Base-by-base conservation (phyloP, 768 basidiomycete species). In the Lactifluus rugatus region DNA sequence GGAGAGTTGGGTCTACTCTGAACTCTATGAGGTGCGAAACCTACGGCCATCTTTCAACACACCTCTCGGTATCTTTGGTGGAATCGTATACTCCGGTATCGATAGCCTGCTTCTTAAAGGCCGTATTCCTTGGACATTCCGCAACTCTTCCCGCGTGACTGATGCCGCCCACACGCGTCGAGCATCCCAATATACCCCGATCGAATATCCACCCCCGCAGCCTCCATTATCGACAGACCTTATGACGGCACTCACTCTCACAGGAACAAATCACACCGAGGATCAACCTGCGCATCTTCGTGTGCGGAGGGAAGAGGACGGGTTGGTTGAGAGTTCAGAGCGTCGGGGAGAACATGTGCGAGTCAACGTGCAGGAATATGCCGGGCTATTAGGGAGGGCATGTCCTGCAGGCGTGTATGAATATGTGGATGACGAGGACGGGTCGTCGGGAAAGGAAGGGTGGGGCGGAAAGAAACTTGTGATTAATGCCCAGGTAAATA, bases 341-440 rank as follows among this genome's bases (percentile, higher is more conserved):
- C 69, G 76, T 32, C 72, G 81, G 50, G 72, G 72, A 48, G 74
- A 80, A 23, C 95, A 98, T 68, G 90, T 95, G 6, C 69, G 78
- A 56, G 72, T 72, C 42, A 97, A 97, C 70, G 78, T 84, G 0
- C 76, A 76, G 48, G 82, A 89, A 64, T 99, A 84, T 68, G 95
- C 89, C 0, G 92, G 93, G 7, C 70, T 98, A 25, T 76, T 99
- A n/a, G 87, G 86, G 0, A 78, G 83, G 5, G 94, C 87, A 4
- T 99, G 95, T 70, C 95, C 95, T 1, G 95, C 96, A 0, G 90
- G 84, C 4, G 95, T 98, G 41, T 99, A 99, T 70, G 95, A 99
- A 73, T 99, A 99, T 67, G 85, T 94, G 2, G 81, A 89, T 31
- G 85, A 79, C 17, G 84, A 86, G 61, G 75, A 60, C 42, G 63